Conservation (phyloP, 371 early-diverging fungal genomes). For the Actinomucor elegans region DNA sequence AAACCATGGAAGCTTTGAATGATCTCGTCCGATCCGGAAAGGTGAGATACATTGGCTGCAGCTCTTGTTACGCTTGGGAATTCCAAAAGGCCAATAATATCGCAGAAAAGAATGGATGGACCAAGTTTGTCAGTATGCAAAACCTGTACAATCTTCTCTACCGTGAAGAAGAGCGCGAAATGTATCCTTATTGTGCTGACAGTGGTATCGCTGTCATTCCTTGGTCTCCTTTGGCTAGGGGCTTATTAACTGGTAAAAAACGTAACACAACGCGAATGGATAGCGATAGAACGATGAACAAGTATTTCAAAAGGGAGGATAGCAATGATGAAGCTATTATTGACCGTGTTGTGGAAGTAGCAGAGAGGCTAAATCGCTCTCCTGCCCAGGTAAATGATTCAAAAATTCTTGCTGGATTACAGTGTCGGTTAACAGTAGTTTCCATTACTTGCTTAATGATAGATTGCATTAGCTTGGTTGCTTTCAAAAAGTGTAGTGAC, state of each 20-base stretch:
- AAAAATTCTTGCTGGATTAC: too few relatives aligned
- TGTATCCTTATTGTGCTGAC: constrained; percentile 41
- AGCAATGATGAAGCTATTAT: constrained; percentile 2
- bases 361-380: neutral
- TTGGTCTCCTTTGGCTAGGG: constrained; percentile 39
- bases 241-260: constrained; percentile 9
- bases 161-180: constrained; percentile 57
- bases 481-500: constrained; percentile 33
- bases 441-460: too few relatives aligned
- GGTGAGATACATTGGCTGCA: constrained; percentile 39
- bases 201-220: constrained; percentile 34
- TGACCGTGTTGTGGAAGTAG: constrained; percentile 12
- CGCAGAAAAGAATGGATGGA: constrained; percentile 44
- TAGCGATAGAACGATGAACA: neutral
- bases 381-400: too few relatives aligned
- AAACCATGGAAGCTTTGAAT: constrained; percentile 52
- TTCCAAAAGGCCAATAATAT: constrained; percentile 21
- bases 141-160: constrained; percentile 43
- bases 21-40: constrained; percentile 44
- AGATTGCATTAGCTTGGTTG: constrained; percentile 51
- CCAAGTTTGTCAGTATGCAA: constrained; percentile 43
- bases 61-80: constrained; percentile 26
- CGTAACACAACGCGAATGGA: neutral
- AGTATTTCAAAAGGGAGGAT: constrained; percentile 1
- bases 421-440: too few relatives aligned